phyloP scores from a whole-genome alignment of 148 eudicot genomes.

The Spergularia marina region DNA sequence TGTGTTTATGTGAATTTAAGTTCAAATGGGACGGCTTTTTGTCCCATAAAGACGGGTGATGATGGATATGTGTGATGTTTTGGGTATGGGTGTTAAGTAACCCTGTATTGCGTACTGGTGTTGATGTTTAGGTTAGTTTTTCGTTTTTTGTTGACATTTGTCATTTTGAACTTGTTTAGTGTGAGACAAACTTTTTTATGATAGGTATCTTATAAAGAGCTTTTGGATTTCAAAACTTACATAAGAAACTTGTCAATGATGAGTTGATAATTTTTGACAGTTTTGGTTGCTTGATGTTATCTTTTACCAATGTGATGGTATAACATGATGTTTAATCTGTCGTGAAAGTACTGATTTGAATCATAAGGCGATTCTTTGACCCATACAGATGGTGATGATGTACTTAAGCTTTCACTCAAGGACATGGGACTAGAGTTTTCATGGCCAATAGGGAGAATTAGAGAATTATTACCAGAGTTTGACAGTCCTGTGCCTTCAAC shows the following conservation, averaged over 20 bases:
- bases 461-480: slow-evolving; percentile 49
- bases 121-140: too few species aligned
- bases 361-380: not conserved
- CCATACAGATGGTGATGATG: slow-evolving; percentile 45
- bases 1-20: not conserved
- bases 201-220: too few species aligned
- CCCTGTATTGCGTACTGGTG: too few species aligned
- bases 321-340: not conserved
- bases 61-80: too few species aligned
- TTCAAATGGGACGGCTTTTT: not conserved
- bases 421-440: slow-evolving; percentile 77
- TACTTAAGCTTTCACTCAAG: slow-evolving; percentile 63
- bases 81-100: too few species aligned
- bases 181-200: too few species aligned
- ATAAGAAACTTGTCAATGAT: not conserved
- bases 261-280: not conserved
- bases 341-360: too few species aligned
- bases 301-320: not conserved
- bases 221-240: too few species aligned
- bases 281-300: not conserved
- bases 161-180: too few species aligned
- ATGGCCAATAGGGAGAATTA: slow-evolving; percentile 68
- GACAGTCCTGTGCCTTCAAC: slow-evolving; percentile 40
- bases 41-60: slow-evolving; percentile 24
- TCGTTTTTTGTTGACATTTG: too few species aligned